phyloP scores from a whole-genome alignment of 192 early-diverging fungal species.

The Backusella circina region DNA sequence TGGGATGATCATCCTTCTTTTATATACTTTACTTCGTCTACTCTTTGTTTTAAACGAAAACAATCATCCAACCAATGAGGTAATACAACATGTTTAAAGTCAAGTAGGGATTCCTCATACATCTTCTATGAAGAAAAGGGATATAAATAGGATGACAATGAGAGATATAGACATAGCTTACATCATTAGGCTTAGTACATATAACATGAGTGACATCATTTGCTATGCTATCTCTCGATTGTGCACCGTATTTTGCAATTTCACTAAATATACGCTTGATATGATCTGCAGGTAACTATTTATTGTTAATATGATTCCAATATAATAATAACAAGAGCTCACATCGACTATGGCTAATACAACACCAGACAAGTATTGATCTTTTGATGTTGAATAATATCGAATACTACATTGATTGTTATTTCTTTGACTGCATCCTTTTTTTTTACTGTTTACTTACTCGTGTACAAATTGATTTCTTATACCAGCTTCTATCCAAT shows the following conservation, averaged over 20 bases:
- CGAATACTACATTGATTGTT: no score
- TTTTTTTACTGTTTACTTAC: not conserved
- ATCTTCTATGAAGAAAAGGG: constrained; percentile 26
- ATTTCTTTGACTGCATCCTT: not conserved
- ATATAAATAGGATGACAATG: not conserved
- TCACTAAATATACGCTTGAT: constrained; percentile 26
- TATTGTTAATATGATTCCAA: not conserved
- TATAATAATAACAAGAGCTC: not conserved
- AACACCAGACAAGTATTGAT: not conserved
- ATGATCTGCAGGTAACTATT: constrained; percentile 29
- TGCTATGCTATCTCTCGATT: constrained; percentile 21
- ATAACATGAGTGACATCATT: constrained; percentile 43
- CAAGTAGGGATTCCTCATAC: constrained; percentile 38
- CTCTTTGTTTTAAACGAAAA: constrained; percentile 44
- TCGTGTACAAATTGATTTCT: not conserved
- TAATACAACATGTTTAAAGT: constrained; percentile 53
- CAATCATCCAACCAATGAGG: constrained; percentile 74
- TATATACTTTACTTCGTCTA: constrained; percentile 43
- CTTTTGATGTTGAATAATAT: not conserved
- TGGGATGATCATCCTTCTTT: not conserved
- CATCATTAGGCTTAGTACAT: constrained; percentile 8
- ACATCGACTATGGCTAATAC: not conserved
- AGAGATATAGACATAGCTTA: not conserved
- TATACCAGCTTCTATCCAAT: constrained; percentile 1
- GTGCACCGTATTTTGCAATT: constrained; percentile 25